These are phyloP conservation scores for Kalmusia sp. DNA, from an alignment of 2,329 filamentous ascomycete genomes.

Conservation along the genomic window DNA sequence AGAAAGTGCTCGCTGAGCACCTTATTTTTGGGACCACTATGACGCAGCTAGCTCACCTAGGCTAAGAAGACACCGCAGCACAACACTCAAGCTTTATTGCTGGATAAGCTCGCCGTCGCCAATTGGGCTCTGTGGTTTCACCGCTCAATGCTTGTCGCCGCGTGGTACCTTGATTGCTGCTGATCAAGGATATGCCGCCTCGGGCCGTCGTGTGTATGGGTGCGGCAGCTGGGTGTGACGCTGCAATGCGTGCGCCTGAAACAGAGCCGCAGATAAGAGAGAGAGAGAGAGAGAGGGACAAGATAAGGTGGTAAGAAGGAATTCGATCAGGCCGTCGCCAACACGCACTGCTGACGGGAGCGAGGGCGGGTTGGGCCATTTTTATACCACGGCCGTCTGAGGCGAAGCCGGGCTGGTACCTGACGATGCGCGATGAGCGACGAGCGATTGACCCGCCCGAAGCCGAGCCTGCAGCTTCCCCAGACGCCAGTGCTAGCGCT, in stretches of 20 bases:
- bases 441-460: conserved; percentile 8
- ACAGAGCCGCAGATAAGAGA: conserved; percentile 16
- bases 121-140: conserved; percentile 40
- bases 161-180: neutral
- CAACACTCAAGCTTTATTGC: neutral
- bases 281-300: neutral
- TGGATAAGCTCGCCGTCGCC: conserved; percentile 32
- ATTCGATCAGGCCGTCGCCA: neutral
- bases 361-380: neutral
- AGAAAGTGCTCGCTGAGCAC: conserved; percentile 11
- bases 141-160: conserved; percentile 30
- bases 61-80: neutral
- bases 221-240: neutral
- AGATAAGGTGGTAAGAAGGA: neutral
- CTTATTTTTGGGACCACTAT: conserved; percentile 18
- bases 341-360: neutral
- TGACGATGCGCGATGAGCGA: neutral
- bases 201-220: conserved; percentile 10
- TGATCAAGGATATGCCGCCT: neutral
- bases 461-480: conserved; percentile 22
- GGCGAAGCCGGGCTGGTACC: conserved; percentile 4
- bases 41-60: conserved; percentile 34
- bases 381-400: neutral
- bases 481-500: conserved; percentile 21
- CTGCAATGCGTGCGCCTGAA: conserved; percentile 13